Conservation (phyloP, 225 moss, liverwort and hornwort species). For the Rhytidiadelphus loreus region DNA sequence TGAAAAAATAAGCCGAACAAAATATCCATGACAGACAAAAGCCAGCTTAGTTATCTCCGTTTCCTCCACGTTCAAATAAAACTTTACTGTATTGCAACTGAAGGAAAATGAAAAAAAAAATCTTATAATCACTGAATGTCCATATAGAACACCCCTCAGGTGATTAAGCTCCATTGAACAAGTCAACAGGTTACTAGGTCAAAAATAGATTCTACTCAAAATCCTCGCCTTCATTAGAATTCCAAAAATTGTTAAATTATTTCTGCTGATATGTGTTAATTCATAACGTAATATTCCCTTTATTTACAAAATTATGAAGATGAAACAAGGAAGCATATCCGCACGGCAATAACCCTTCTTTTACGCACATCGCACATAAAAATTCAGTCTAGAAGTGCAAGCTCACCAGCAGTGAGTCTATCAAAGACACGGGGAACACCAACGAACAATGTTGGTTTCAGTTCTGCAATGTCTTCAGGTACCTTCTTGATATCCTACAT, state of each 20-base stretch:
- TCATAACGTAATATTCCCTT: not conserved
- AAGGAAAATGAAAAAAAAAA: not conserved
- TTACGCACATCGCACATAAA: not conserved
- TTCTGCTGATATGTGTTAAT: not conserved
- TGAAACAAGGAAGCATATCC: not conserved
- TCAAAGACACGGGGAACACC: conserved; percentile 83
- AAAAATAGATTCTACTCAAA: not conserved
- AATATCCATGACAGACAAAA: not conserved
- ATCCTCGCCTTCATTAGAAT: not conserved
- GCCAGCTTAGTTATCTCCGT: not conserved
- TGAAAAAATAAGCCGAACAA: not conserved
- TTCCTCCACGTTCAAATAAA: not conserved
- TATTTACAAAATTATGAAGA: not conserved
- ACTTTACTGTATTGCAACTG: not conserved
- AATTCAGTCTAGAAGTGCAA: not conserved
- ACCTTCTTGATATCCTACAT: conserved; percentile 58
- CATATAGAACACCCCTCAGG: not conserved
- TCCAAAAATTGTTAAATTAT: not conserved
- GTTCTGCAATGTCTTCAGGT: conserved; percentile 54
- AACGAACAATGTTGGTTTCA: conserved; percentile 68
- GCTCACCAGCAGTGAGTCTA: conserved; percentile 53
- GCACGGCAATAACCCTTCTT: not conserved
- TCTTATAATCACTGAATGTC: not conserved
- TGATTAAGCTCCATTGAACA: not conserved
- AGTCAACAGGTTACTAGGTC: not conserved